A percentile compares a stretch with the other conserved stretches of the same genome.
Conservation (phyloP, 31 red algal genomes). For the Porphyra umbilicalis region DNA sequence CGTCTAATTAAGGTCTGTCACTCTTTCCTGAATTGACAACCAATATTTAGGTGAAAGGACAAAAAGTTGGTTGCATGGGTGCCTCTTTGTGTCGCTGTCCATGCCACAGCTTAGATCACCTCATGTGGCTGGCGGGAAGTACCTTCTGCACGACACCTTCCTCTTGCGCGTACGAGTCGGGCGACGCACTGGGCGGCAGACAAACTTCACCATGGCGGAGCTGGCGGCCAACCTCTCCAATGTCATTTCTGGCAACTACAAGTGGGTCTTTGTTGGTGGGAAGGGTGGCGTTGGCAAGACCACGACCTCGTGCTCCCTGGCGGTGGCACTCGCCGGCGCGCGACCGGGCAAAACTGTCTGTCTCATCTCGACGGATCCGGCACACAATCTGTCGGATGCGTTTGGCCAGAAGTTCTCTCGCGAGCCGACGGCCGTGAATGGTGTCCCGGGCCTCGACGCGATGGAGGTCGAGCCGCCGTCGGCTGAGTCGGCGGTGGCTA, state of each 20-base stretch:
- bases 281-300: conserved; percentile 97
- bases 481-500: background rate
- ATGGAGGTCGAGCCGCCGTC: conserved; percentile 79
- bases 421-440: conserved; percentile 48
- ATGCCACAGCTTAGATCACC: too few species aligned
- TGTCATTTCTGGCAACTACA: background rate
- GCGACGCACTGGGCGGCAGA: too few species aligned
- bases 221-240: background rate
- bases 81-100: too few species aligned
- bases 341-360: conserved; percentile 14
- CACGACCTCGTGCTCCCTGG: conserved; percentile 76
- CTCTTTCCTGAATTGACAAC: too few species aligned
- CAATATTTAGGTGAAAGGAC: too few species aligned
- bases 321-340: conserved; percentile 31
- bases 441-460: conserved; percentile 64
- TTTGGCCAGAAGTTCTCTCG: conserved; percentile 83
- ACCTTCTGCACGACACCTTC: too few species aligned
- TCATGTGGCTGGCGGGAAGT: too few species aligned
- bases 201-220: background rate
- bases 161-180: too few species aligned
- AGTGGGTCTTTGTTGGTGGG: conserved; percentile 92
- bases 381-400: conserved; percentile 89
- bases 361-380: conserved; percentile 93
- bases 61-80: too few species aligned
- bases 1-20: too few species aligned